These are phyloP conservation scores for Elsinoe australis DNA, from an alignment of 2,329 filamentous ascomycete species.

Conservation along the genomic window DNA sequence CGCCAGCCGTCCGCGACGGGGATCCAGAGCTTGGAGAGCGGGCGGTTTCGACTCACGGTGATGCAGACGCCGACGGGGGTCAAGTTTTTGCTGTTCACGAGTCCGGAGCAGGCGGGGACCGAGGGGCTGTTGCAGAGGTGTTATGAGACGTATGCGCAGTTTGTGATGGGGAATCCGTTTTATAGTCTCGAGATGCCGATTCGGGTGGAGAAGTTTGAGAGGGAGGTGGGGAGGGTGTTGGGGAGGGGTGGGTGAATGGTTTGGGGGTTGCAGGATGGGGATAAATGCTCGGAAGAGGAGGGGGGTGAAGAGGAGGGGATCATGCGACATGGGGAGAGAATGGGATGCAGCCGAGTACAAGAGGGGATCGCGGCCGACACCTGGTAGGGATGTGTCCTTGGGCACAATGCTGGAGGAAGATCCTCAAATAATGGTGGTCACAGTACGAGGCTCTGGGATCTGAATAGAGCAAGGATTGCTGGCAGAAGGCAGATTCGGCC, in stretches of 20 bases:
- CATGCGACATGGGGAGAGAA: no score
- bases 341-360: no score
- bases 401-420: no score
- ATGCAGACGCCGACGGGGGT: constrained; percentile 91
- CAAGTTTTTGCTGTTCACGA: constrained; percentile 94
- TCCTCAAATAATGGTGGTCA: no score
- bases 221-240: constrained; percentile 44
- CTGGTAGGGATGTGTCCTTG: no score
- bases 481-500: no score
- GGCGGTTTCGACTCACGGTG: constrained; percentile 91
- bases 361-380: no score
- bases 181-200: constrained; percentile 98
- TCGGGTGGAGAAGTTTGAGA: constrained; percentile 88
- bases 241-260: constrained; percentile 47
- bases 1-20: constrained; percentile 58
- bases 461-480: no score
- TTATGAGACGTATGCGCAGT: constrained; percentile 93
- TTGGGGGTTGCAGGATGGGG: neutral
- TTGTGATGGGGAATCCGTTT: constrained; percentile 99
- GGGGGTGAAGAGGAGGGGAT: neutral
- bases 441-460: no score
- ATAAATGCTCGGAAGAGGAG: neutral
- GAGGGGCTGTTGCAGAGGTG: constrained; percentile 75
- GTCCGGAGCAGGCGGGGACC: constrained; percentile 77
- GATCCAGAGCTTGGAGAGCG: constrained; percentile 85